phyloP scores from a whole-genome alignment of 176 grass and related monocot genomes.

The Musa troglodytarum region DNA sequence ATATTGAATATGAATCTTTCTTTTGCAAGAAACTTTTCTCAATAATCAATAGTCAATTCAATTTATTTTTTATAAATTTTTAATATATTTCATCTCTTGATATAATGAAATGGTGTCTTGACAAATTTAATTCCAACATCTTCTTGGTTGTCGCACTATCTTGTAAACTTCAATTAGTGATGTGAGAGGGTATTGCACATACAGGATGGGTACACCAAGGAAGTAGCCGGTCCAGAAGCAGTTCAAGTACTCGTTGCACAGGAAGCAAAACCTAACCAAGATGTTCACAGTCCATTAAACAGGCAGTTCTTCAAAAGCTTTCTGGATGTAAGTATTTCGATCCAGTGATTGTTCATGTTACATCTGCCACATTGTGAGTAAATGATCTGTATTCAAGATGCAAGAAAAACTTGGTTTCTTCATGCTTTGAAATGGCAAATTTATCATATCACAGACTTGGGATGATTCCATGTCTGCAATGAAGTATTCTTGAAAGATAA shows the following conservation, averaged over 20 bases:
- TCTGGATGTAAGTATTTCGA: conserved; percentile 18
- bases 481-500: neutral
- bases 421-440: neutral
- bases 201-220: conserved; percentile 90
- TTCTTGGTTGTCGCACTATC: neutral
- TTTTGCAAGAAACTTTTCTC: too few relatives aligned
- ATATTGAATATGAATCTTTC: too few relatives aligned
- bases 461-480: too few relatives aligned
- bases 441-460: neutral
- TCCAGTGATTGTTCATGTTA: neutral
- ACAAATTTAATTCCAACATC: neutral
- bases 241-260: conserved; percentile 51
- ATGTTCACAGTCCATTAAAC: conserved; percentile 42
- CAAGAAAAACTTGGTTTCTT: neutral
- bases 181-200: neutral
- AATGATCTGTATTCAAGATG: neutral
- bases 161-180: neutral
- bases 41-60: too few relatives aligned
- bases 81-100: conserved; percentile 33
- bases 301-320: conserved; percentile 61
- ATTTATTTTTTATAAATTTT: too few relatives aligned
- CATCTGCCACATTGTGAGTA: neutral
- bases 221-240: conserved; percentile 44
- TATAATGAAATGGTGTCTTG: neutral
- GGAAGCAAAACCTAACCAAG: conserved; percentile 47